A percentile compares a stretch with the other conserved stretches of the same genome.
Conservation (phyloP, 257 asterid genomes). For the Parsonsia alboflavescens region DNA sequence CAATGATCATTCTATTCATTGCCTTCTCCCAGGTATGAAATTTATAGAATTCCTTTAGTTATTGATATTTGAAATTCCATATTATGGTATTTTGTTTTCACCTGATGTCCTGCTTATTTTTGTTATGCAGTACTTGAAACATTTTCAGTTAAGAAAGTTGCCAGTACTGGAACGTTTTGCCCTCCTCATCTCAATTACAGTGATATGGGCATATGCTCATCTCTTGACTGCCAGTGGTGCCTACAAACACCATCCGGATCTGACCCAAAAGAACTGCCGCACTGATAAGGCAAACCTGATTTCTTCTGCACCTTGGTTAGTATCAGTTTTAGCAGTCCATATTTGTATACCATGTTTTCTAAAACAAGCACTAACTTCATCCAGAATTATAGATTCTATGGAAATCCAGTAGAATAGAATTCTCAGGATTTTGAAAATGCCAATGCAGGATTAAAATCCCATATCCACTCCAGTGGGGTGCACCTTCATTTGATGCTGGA, state of each 20-base stretch:
- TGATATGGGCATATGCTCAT: conserved; percentile 97
- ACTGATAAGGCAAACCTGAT: conserved; percentile 82
- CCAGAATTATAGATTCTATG: too few species aligned
- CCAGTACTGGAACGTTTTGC: conserved; percentile 85
- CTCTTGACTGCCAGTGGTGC: conserved; percentile 96
- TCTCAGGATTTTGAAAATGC: neutral
- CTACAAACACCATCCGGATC: conserved; percentile 70
- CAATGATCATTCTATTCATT: conserved; percentile 78
- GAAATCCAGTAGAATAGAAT: neutral
- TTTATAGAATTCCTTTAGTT: neutral
- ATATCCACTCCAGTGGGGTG: conserved; percentile 97
- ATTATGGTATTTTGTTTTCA: too few species aligned
- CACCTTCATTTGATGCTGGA: conserved; percentile 96
- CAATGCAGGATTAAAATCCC: conserved; percentile 81
- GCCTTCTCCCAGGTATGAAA: conserved; percentile 76
- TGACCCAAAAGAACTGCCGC: conserved; percentile 69
- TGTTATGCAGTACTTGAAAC: conserved; percentile 65
- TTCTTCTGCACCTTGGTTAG: conserved; percentile 87
- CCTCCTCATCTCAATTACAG: conserved; percentile 57
- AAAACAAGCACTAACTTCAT: neutral
- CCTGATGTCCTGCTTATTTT: conserved; percentile 1
- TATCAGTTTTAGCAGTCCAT: neutral
- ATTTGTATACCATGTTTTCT: neutral
- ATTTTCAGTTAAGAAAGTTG: conserved; percentile 60
- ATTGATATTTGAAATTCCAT: neutral